Evolutionary conservation across 768 basidiomycete species (phyloP), one percentile per base, ranked within the genome.

Genomic region (Mycena rosella): DNA sequence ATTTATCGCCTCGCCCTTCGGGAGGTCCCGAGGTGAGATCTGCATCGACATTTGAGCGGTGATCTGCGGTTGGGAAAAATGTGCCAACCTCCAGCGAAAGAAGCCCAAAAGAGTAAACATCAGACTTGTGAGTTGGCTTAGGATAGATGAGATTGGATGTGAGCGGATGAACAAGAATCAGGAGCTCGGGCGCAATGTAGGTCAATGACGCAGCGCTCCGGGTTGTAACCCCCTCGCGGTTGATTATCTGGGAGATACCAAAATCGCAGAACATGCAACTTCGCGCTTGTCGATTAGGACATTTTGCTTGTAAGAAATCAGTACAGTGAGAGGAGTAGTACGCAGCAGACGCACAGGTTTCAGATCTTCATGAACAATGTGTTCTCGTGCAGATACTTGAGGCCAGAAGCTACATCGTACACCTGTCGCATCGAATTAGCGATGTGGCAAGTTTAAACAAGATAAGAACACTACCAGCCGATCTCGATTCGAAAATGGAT

Each of bases 101-200:
- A 58, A 58, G 40, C 42, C 42, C 56, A 44, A 58, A 58, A 58
- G 56, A 58, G 42, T 58, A 58, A 32, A 58, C 44, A 58, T 58
- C 56, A 42, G 56, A 58, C 42, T 45, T 44, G 30, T 7, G 18
- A 22, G 56, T 58, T 47, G 56, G 56, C 44, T 58, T 58, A 5
- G 56, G 56, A 58, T 58, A 58, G 40, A 58, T 47, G 44, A 42
- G 56, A 58, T 58, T 58, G 40, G 56, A 32, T 32, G 56, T 49
- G 45, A 48, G 45, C 44, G 58, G 56, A 44, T 58, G 56, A 45
- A 58, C 44, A 32, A 44, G 42, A 32, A 20, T 58, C 42, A 58
- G 30, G 44, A 58, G 56, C 44, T 58, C 56, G 44, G 56, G 56
- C 56, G 56, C 56, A 44, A 47, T 47, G 30, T 58, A 58, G 42